Base-by-base conservation (phyloP, 805 yeast genomes). In the Priceomyces carsonii region DNA sequence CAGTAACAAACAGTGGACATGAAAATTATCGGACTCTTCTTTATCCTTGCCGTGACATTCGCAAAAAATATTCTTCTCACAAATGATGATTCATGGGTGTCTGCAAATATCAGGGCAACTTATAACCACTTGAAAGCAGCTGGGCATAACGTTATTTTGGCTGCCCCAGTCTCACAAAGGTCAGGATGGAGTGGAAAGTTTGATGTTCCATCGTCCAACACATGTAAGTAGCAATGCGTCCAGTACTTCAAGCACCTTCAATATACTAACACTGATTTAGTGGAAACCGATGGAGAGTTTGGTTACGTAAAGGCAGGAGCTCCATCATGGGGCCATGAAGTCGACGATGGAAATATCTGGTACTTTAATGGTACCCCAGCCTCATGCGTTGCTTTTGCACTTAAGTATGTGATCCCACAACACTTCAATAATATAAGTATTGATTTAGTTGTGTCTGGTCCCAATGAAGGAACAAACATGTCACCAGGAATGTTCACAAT, bases 321-420 rank as follows among this genome's bases (percentile, higher is more conserved):
- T 17, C 77, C 79, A 42, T 65, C 78, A 17, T 77, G 80, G 80
- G 80, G 78, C 31, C 72, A 71, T 40, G 80, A 75, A 33, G 42
- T 23, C 5, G 33, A 44, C 28, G 53, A 55, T 32, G 16, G 19
- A 34, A 63, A 70, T 40, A 55, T 69, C 43, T 75, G 80, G 79
- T 75, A 75, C 53, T 72, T 75, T 61, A 71, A 73, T 45, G 79
- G 77, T 42, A 71, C 79, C 12, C 80, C 80, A 39, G 75, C 78
- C 29, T 64, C 76, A 9, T 70, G 70, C 51, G 75, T 73, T 28
- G 66, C 74, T 4, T 66, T 72, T 44, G 79, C 66, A 17, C 55
- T 73, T 36, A 69, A 69, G 33, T 72, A 71, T 51, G 61, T 73
- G 28, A 47, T 71, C 30, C 80, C 80, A 41, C 61, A 50, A 32